Base-by-base conservation (phyloP, 2,329 filamentous ascomycete species). In the Macrophomina pseudophaseolina region DNA sequence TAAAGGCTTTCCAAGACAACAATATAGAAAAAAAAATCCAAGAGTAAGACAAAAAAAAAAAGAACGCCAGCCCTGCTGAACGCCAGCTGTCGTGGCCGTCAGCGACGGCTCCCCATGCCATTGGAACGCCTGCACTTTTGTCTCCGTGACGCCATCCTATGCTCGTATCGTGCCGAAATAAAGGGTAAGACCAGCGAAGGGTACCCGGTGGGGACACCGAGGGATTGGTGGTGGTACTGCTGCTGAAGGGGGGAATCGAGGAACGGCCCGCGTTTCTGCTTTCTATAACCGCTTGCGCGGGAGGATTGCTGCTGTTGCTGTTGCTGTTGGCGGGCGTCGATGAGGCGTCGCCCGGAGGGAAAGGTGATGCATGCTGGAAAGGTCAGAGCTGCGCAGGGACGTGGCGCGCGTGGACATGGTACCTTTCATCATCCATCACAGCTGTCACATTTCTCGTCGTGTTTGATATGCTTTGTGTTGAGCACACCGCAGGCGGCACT, bases 381-480 rank as follows among this genome's bases (percentile, higher is more conserved):
- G 35, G 60, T 64, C 38, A 58, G 63, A 65, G 16, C 7, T 28
- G 14, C 14, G 33, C 35, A 6, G n/a, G 23, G 32, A 33, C 14
- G 58, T 18, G 32, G 42, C 51, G 51, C 40, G 40, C 32, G 49
- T 60, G 65, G 69, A 48, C 52, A 70, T 76, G 78, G 58, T 62
- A 62, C 77, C 75, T 74, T 75, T 77, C 77, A 82, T 70, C 79
- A 82, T 70, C 79, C 78, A 68, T 81, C 80, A 71, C 82, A 84
- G 51, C 72, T 72, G 69, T 80, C 78, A 69, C 82, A 84, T 70
- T 81, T 82, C 69, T 81, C 80, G 63, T 81, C 80, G 72, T 84
- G 81, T 71, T 80, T 80, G 74, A 84, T 76, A 18, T 72, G 76
- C 70, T 80, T 81, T 67, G 77, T 76, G 67, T 80, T 82, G 70